Evolutionary conservation across 805 yeast genomes (phyloP).

Genomic region (Metschnikowia kunwiensis): DNA sequence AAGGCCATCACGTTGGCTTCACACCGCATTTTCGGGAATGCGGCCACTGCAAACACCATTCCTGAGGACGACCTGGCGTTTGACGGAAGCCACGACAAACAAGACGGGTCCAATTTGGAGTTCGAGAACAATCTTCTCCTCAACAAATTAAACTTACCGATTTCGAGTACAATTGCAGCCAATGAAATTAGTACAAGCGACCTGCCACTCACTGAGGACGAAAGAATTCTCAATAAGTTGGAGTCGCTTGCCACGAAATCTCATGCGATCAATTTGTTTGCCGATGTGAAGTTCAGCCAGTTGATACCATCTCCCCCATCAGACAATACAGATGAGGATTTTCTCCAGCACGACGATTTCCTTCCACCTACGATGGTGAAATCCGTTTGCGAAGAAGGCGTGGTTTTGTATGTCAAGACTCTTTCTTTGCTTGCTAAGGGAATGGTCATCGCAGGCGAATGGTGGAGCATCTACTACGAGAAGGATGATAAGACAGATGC

Average conservation of each 20-base stretch:
- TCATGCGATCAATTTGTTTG: conserved; percentile 82
- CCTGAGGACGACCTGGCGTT: conserved; percentile 11
- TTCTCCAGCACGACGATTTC: conserved; percentile 37
- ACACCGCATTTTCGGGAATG: conserved; percentile 71
- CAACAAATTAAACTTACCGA: conserved; percentile 34
- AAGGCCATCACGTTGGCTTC: conserved; percentile 87
- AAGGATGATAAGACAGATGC: conserved; percentile 13
- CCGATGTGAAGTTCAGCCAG: conserved; percentile 87
- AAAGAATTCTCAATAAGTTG: conserved; percentile 43
- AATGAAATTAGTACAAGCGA: conserved; percentile 18
- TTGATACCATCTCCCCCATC: conserved; percentile 72
- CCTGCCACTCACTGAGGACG: conserved; percentile 23
- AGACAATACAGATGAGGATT: conserved; percentile 38
- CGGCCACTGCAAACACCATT: conserved; percentile 9
- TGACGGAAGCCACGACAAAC: neutral
- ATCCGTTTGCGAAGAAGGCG: conserved; percentile 78
- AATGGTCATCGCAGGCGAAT: conserved; percentile 77
- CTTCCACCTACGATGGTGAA: conserved; percentile 58
- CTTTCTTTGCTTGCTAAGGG: conserved; percentile 80
- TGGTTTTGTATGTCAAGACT: conserved; percentile 78
- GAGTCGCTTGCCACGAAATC: conserved; percentile 86
- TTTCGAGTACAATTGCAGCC: conserved; percentile 24
- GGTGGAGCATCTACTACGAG: conserved; percentile 68
- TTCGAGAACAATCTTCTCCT: conserved; percentile 36
- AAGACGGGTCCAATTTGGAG: conserved; percentile 10